phyloP scores from a whole-genome alignment of 2,329 filamentous ascomycete genomes.

The Sporothrix curviconia region DNA sequence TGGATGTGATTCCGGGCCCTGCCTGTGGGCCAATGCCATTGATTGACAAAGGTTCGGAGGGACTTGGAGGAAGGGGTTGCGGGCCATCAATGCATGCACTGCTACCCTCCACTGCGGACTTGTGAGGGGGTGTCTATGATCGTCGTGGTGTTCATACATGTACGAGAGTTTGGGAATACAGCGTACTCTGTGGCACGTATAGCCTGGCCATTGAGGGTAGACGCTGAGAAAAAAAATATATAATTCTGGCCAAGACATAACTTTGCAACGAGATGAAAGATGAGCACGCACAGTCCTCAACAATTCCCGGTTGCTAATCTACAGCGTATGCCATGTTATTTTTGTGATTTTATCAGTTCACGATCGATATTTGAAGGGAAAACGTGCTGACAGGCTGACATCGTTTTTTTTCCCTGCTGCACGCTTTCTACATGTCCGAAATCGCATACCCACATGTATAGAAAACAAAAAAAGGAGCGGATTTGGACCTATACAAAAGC shows the following conservation, averaged over 20 bases:
- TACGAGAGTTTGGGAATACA: neutral
- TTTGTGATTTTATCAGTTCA: no score
- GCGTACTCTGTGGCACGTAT: neutral
- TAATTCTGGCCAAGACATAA: no score
- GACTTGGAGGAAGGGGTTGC: neutral
- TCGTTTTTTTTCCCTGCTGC: neutral
- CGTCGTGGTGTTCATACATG: neutral
- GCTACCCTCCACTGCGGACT: conserved; percentile 6
- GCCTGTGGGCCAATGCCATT: neutral
- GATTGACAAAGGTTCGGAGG: neutral
- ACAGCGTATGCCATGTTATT: no score
- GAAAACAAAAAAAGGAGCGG: neutral
- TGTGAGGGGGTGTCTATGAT: neutral
- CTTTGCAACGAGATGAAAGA: neutral
- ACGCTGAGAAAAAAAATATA: no score
- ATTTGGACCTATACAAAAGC: neutral
- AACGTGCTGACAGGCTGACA: no score
- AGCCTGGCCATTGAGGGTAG: no score
- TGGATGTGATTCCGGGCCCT: neutral
- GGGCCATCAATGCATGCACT: conserved; percentile 9
- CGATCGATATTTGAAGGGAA: no score
- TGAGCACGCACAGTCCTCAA: no score
- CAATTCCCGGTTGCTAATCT: no score
- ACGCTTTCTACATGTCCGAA: neutral
- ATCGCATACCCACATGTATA: neutral